Conservation (phyloP, 2,329 filamentous ascomycete species). For the Dryadomyces quercivorus region DNA sequence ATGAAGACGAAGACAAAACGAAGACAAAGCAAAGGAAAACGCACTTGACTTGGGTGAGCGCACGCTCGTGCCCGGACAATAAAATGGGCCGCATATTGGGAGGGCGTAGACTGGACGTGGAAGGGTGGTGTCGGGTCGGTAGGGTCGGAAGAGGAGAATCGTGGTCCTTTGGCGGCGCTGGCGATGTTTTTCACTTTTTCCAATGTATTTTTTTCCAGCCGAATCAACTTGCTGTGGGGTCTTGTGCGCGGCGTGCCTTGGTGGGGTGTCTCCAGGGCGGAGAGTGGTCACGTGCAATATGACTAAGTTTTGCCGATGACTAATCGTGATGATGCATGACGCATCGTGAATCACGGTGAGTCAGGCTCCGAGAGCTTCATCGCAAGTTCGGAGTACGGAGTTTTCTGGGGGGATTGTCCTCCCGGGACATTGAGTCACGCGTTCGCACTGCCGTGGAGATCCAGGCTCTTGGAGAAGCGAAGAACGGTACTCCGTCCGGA, state of each 20-base stretch:
- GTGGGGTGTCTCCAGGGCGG: background rate
- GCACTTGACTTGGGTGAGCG: slow-evolving; percentile 69
- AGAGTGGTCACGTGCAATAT: background rate
- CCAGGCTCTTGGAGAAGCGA: too few relatives aligned
- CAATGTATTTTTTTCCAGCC: background rate
- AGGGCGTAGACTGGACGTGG: background rate
- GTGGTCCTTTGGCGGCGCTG: slow-evolving; percentile 1
- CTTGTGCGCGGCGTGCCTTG: slow-evolving; percentile 3
- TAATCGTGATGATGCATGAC: too few relatives aligned
- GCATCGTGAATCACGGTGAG: too few relatives aligned
- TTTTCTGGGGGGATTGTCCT: too few relatives aligned
- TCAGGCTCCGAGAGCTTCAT: too few relatives aligned
- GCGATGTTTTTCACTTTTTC: slow-evolving; percentile 1
- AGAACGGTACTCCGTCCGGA: too few relatives aligned
- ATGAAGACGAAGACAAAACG: too few relatives aligned
- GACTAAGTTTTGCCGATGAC: too few relatives aligned
- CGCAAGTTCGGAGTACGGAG: too few relatives aligned
- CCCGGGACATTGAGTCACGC: too few relatives aligned
- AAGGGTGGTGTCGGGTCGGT: background rate
- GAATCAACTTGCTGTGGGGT: slow-evolving; percentile 2
- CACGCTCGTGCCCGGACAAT: slow-evolving; percentile 90
- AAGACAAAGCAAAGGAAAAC: too few relatives aligned
- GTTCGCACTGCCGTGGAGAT: too few relatives aligned
- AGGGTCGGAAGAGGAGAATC: background rate
- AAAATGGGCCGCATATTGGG: slow-evolving; percentile 87